phyloP scores from a whole-genome alignment of 306 rosid species.

The Glycine tomentella region DNA sequence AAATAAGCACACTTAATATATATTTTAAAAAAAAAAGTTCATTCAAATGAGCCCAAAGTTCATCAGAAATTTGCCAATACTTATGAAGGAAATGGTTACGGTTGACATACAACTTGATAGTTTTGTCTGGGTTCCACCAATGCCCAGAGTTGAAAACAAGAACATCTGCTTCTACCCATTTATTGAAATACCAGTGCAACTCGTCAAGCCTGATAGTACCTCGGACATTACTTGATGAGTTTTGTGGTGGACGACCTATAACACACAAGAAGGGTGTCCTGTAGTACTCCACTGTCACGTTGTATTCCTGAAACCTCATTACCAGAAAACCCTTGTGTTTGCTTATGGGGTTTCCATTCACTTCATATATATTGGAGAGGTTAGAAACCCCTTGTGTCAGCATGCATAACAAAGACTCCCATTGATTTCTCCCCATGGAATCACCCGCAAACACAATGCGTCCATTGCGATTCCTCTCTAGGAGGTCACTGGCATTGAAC shows the following conservation, averaged over 20 bases:
- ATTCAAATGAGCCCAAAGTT: not conserved
- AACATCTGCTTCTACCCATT: slow-evolving; percentile 73
- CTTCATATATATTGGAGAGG: slow-evolving; percentile 76
- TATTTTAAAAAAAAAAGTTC: not conserved
- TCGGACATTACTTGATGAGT: slow-evolving; percentile 50
- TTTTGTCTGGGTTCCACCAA: slow-evolving; percentile 88
- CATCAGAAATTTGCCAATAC: not conserved
- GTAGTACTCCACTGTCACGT: slow-evolving; percentile 85
- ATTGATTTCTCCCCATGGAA: slow-evolving; percentile 89
- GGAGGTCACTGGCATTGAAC: slow-evolving; percentile 79
- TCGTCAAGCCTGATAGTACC: slow-evolving; percentile 61
- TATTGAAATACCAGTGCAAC: slow-evolving; percentile 70
- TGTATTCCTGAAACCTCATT: slow-evolving; percentile 69
- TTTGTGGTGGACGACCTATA: slow-evolving; percentile 69
- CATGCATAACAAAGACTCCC: slow-evolving; percentile 94
- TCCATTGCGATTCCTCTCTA: slow-evolving; percentile 76
- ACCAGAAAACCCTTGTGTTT: slow-evolving; percentile 81
- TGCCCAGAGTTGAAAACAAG: slow-evolving; percentile 83
- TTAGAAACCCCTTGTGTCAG: slow-evolving; percentile 68
- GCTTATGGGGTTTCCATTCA: slow-evolving; percentile 73
- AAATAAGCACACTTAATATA: not conserved
- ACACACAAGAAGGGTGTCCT: slow-evolving; percentile 72
- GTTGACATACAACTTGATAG: slow-evolving; percentile 55
- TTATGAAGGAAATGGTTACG: not conserved
- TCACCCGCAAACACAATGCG: slow-evolving; percentile 93